These are phyloP conservation scores for Circinella minor DNA, from an alignment of 371 early-diverging fungal genomes.

Conservation along the genomic window DNA sequence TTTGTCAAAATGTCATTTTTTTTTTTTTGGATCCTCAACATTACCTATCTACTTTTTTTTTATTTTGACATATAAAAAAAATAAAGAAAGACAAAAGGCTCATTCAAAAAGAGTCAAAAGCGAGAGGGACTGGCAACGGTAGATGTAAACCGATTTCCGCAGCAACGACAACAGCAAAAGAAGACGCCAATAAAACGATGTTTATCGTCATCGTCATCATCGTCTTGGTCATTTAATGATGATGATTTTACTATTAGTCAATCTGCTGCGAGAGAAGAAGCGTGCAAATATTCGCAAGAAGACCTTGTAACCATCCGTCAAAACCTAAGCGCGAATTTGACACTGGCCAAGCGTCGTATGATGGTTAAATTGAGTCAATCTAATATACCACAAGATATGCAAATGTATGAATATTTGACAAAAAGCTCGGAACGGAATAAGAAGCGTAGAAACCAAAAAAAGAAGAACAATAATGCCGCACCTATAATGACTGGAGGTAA, in stretches of 20 bases:
- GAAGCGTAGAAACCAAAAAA: neutral
- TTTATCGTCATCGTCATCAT: neutral
- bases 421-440: neutral
- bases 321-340: slow-evolving; percentile 1
- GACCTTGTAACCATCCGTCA: neutral
- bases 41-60: no score
- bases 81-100: slow-evolving; percentile 4
- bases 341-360: slow-evolving; percentile 8
- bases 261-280: neutral
- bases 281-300: neutral
- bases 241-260: neutral
- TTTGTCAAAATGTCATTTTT: neutral
- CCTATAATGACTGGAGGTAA: neutral
- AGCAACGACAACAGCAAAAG: neutral
- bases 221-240: neutral
- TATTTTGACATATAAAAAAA: no score
- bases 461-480: neutral
- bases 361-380: slow-evolving; percentile 3
- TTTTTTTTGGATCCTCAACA: no score
- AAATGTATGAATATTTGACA: slow-evolving; percentile 8
- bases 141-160: slow-evolving; percentile 4
- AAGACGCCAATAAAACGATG: neutral
- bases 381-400: neutral
- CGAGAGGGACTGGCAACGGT: slow-evolving; percentile 3
- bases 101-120: slow-evolving; percentile 4